Base-by-base conservation (phyloP, 352 stramenopile genomes). In the Elongisporangium prolatum region DNA sequence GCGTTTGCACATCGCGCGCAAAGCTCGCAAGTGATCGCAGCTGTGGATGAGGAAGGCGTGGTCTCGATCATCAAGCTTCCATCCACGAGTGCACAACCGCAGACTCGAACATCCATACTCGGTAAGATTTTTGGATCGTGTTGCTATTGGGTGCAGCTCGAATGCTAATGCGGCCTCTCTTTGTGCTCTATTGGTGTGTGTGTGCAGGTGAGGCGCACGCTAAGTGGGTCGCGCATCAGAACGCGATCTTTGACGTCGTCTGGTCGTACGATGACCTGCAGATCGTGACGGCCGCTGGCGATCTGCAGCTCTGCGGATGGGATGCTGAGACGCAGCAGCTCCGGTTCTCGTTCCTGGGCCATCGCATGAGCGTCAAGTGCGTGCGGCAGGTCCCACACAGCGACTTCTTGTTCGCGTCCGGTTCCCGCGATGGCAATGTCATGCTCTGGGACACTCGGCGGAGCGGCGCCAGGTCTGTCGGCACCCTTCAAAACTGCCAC, bases 331-430 rank as follows among this genome's bases (percentile, higher is more conserved):
- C 60, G 3, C 52, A 64, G 34, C 47, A 52, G 10, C n/a, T 60
- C 40, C n/a, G 65, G 56, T 72, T 77, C 63, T 38, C 72, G 48
- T 57, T 80, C 65, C 4, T 64, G 25, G 76, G 71, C 52, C 77
- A 88, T 54, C 61, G 77, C 13, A 88, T 88, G 77, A 91, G 82
- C 66, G 80, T 91, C 60, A 91, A 91, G 52, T 87, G 82, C 59
- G 74, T 91, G 3, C 82, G 80, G 6, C 75, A 89, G 56, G 64
- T 67, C 14, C 64, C 67, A 3, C 44, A 69, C 21, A 59, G 68
- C 25, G 49, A 44, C 49, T 40, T 71, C 38, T 54, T 85, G 20
- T 82, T 89, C 61, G 76, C 76, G 20, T 88, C 79, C 4, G 78
- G 82, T 51, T 69, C 71, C 52, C 66, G 82, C 6, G 82, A 91